A percentile compares a stretch with the other conserved stretches of the same genome.
These are phyloP conservation scores for Venturia oleaginea DNA, from an alignment of 2,329 filamentous ascomycete species.

Conservation along the genomic window DNA sequence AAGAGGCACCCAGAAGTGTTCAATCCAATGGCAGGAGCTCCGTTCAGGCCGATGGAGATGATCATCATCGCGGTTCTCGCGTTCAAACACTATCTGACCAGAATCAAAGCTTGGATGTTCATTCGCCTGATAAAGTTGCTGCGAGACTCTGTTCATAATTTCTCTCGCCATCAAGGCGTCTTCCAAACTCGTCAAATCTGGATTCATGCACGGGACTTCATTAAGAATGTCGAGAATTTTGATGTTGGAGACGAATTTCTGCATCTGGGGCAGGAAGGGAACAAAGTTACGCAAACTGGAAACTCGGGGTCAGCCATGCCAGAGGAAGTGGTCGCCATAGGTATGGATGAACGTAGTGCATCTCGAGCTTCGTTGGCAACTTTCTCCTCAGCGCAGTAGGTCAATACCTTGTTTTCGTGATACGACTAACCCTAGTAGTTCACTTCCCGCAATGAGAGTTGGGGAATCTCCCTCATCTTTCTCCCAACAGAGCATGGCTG, in stretches of 20 bases:
- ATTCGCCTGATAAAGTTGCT: not conserved
- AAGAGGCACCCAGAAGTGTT: slow-evolving; percentile 19
- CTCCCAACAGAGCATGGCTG: not conserved
- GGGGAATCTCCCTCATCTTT: not conserved
- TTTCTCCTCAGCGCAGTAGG: not conserved
- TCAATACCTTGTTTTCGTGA: not conserved
- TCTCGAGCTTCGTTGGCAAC: not conserved
- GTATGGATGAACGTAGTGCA: not conserved
- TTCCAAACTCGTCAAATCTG: not conserved
- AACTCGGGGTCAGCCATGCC: not conserved
- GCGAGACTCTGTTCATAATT: not conserved
- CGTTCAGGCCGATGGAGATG: slow-evolving; percentile 30
- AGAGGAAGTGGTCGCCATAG: not conserved
- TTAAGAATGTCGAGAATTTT: not conserved
- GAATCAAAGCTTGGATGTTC: not conserved
- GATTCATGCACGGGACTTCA: not conserved
- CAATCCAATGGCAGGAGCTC: slow-evolving; percentile 23
- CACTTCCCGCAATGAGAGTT: not conserved
- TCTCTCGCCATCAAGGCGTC: not conserved
- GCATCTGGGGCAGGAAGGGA: not conserved
- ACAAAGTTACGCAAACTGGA: not conserved
- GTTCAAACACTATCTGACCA: slow-evolving; percentile 16
- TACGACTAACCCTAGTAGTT: not conserved
- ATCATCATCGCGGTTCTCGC: slow-evolving; percentile 26
- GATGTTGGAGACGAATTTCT: not conserved